Conservation (phyloP, 139 green algal species). For the Spirogloea muscicola region DNA sequence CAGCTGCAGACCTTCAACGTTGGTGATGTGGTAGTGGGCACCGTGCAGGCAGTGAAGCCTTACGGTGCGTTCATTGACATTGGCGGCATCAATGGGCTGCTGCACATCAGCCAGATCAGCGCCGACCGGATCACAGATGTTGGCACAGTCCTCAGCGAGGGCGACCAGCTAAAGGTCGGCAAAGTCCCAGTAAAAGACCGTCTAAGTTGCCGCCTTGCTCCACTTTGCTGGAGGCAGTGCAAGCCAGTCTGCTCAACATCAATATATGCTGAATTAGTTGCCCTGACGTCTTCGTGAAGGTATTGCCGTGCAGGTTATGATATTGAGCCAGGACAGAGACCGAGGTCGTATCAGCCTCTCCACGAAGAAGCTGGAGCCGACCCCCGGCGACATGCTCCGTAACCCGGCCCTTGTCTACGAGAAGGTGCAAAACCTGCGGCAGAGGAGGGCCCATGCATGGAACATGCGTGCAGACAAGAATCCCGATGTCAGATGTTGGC, state of each 20-base stretch:
- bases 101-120: constrained; percentile 97
- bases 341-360: constrained; percentile 80
- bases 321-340: constrained; percentile 85
- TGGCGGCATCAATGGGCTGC: constrained; percentile 82
- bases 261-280: no score
- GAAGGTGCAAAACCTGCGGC: no score
- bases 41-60: constrained; percentile 81
- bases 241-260: no score
- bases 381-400: constrained; percentile 89
- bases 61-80: constrained; percentile 98
- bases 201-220: no score
- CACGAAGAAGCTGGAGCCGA: constrained; percentile 98
- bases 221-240: no score
- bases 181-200: no score
- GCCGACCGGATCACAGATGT: constrained; percentile 86
- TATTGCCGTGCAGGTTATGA: constrained; percentile 88
- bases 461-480: no score
- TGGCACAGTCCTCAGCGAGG: constrained; percentile 77
- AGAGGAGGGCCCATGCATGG: no score
- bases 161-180: constrained; percentile 92
- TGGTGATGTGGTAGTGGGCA: constrained; percentile 88
- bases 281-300: no score
- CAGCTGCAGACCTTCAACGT: constrained; percentile 55
- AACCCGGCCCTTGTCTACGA: constrained; percentile 89
- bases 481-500: no score